phyloP scores from a whole-genome alignment of 2,329 filamentous ascomycete species.

The Ampelomyces quisqualis region DNA sequence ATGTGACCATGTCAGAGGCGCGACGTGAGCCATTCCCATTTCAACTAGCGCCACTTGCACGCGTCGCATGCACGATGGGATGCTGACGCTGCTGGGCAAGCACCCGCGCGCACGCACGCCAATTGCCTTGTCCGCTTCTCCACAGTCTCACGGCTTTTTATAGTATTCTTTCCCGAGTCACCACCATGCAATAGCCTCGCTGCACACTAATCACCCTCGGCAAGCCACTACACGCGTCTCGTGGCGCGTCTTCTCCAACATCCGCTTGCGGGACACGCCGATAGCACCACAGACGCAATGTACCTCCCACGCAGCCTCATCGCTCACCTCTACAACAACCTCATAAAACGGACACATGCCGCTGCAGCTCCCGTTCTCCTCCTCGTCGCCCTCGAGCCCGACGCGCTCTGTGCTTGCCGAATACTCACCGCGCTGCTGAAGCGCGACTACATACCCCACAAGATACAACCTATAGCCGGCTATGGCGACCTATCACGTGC shows the following conservation, averaged over 20 bases:
- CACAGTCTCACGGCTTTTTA: constrained; percentile 13
- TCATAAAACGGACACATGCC: constrained; percentile 83
- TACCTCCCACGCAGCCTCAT: constrained; percentile 90
- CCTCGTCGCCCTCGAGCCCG: constrained; percentile 89
- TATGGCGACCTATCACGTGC: constrained; percentile 85
- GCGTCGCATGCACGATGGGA: constrained; percentile 22
- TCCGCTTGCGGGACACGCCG: constrained; percentile 17
- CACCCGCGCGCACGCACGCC: constrained; percentile 22
- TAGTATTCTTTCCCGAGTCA: constrained; percentile 20
- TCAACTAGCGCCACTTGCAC: constrained; percentile 21
- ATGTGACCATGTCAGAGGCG: constrained; percentile 24
- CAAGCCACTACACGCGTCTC: constrained; percentile 30
- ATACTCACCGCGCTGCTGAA: constrained; percentile 93
- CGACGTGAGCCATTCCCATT: constrained; percentile 14
- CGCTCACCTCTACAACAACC: constrained; percentile 86
- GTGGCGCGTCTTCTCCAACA: constrained; percentile 18
- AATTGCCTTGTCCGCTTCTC: constrained; percentile 22
- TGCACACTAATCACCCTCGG: constrained; percentile 12
- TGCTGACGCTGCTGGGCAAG: constrained; percentile 24
- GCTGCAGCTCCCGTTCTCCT: constrained; percentile 87
- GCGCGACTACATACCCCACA: constrained; percentile 96
- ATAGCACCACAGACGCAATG: constrained; percentile 56
- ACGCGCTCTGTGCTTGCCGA: constrained; percentile 91
- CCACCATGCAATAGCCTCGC: constrained; percentile 22
- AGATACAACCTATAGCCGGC: constrained; percentile 91